Conservation (phyloP, 495 filamentous ascomycete genomes). For the Trichoderma virens region DNA sequence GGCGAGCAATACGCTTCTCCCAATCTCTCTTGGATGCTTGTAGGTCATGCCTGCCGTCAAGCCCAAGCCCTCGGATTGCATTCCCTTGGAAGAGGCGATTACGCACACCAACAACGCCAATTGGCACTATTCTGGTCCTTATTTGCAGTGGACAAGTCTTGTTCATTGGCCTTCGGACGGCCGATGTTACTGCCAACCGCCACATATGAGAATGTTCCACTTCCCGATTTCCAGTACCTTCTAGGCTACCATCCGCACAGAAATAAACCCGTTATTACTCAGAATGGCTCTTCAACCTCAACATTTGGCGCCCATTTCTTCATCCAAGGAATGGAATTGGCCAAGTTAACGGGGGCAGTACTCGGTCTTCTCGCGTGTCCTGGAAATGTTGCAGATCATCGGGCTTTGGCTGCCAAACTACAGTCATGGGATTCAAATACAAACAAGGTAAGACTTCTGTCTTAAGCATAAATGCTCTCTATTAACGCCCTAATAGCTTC, state of each 20-base stretch:
- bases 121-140: slow-evolving; percentile 25
- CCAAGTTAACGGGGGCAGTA: not conserved
- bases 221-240: slow-evolving; percentile 10
- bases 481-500: not conserved
- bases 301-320: not conserved
- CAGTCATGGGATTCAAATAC: not conserved
- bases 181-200: slow-evolving; percentile 17
- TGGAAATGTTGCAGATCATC: not conserved
- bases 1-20: slow-evolving; percentile 23
- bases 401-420: not conserved
- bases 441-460: not conserved
- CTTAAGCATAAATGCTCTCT: not conserved
- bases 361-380: not conserved
- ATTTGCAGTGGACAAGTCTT: slow-evolving; percentile 20
- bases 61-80: slow-evolving; percentile 21
- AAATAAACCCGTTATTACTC: not conserved
- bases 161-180: slow-evolving; percentile 23
- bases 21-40: slow-evolving; percentile 24
- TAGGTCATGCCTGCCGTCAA: slow-evolving; percentile 22
- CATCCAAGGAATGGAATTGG: not conserved
- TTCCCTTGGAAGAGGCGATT: not conserved
- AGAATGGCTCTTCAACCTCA: not conserved
- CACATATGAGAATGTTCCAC: slow-evolving; percentile 17
- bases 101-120: slow-evolving; percentile 13
- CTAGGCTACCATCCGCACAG: not conserved